Evolutionary conservation across 192 early-diverging fungal genomes (phyloP).

Genomic region (Backusella australiensis): DNA sequence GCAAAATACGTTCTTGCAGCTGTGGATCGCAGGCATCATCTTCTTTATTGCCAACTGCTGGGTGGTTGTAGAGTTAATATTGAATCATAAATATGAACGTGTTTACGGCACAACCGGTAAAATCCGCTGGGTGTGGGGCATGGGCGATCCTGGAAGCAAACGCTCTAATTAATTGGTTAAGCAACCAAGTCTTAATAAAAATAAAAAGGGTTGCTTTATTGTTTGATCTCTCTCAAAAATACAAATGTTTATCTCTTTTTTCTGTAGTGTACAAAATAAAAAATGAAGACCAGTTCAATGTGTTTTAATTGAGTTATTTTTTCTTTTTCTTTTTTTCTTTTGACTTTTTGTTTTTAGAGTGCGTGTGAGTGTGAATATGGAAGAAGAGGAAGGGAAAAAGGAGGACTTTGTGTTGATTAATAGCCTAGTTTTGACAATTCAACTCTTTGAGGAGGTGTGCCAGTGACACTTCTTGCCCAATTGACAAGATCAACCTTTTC

Average conservation of each 20-base stretch:
- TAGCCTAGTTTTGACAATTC: not conserved
- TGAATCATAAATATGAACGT: conserved; percentile 44
- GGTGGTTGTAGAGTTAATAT: conserved; percentile 62
- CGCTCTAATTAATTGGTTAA: not conserved
- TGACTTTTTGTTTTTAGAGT: not conserved
- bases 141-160: conserved; percentile 30
- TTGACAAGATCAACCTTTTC: conserved; percentile 65
- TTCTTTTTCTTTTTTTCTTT: not conserved
- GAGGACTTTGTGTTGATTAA: not conserved
- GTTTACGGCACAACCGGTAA: conserved; percentile 47
- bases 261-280: not conserved
- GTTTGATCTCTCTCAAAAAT: not conserved
- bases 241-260: not conserved
- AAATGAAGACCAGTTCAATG: not conserved
- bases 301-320: not conserved
- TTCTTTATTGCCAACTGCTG: conserved; percentile 76
- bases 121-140: conserved; percentile 49
- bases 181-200: not conserved
- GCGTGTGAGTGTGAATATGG: not conserved
- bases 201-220: not conserved
- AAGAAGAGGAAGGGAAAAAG: not conserved
- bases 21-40: conserved; percentile 71
- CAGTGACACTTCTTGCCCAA: conserved; percentile 43
- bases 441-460: conserved; percentile 2
- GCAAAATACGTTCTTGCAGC: conserved; percentile 70